Conservation (phyloP, 192 early-diverging fungal species). For the Mortierella antarctica region DNA sequence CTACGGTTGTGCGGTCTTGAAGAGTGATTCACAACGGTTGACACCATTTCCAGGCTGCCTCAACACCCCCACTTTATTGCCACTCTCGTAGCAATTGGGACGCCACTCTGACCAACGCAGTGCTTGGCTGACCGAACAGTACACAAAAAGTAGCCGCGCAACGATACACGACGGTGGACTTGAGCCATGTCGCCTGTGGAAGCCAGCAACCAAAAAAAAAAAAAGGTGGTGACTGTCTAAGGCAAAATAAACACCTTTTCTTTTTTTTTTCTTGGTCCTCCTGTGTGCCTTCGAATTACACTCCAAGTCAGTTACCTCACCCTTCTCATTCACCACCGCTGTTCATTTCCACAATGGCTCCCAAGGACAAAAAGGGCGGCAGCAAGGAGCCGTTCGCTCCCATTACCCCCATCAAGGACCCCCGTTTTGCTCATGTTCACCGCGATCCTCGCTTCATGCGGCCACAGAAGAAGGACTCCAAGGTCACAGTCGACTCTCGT, state of each 20-base stretch:
- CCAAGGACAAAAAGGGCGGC: conserved; percentile 37
- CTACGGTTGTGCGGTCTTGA: no score
- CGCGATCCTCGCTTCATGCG: conserved; percentile 82
- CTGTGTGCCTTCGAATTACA: no score
- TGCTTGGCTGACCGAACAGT: no score
- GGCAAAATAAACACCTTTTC: not conserved
- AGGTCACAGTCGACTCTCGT: conserved; percentile 90
- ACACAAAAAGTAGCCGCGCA: no score
- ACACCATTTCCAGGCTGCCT: no score
- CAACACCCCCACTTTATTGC: no score
- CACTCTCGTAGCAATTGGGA: no score
- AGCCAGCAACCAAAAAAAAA: not conserved
- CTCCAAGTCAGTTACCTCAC: not conserved
- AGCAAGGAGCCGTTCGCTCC: conserved; percentile 13
- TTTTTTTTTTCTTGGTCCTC: not conserved
- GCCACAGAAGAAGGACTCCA: conserved; percentile 82
- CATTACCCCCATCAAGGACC: conserved; percentile 63
- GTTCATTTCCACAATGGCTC: conserved; percentile 14
- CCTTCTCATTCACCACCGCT: not conserved
- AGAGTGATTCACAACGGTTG: no score
- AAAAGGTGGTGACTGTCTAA: not conserved
- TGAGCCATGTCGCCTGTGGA: not conserved
- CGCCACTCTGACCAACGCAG: no score
- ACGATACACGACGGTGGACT: no score
- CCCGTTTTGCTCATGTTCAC: conserved; percentile 83